Percentiles rank a stretch among this genome's conserved stretches.
phyloP scores from a whole-genome alignment of 768 basidiomycete genomes.

The Boletus barrowsii region DNA sequence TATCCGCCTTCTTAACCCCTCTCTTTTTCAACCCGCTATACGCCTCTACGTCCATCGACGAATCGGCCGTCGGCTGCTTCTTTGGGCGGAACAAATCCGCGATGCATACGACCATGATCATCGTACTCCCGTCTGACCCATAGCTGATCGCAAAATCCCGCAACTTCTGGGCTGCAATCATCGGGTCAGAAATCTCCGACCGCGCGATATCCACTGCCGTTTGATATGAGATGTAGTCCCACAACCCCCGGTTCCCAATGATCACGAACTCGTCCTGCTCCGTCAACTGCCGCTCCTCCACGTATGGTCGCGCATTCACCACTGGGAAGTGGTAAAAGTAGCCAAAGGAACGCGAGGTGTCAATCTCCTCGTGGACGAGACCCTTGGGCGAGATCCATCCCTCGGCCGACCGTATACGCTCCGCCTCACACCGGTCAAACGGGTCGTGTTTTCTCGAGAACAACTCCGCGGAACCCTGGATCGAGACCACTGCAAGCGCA shows the following conservation, averaged over 20 bases:
- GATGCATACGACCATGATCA: constrained; percentile 96
- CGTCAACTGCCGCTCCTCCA: constrained; percentile 63
- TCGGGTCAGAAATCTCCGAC: constrained; percentile 61
- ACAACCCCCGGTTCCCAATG: constrained; percentile 87
- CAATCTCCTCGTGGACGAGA: constrained; percentile 86
- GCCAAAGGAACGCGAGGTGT: constrained; percentile 91
- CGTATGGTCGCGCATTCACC: constrained; percentile 85
- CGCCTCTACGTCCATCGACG: constrained; percentile 38
- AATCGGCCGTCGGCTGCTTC: constrained; percentile 36
- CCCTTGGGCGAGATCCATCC: constrained; percentile 94
- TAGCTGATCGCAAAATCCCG: constrained; percentile 97
- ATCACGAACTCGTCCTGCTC: constrained; percentile 95
- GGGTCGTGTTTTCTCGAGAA: constrained; percentile 87
- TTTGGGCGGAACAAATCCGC: constrained; percentile 69
- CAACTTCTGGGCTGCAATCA: constrained; percentile 94
- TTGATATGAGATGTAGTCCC: constrained; percentile 93
- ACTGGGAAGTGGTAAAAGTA: constrained; percentile 88
- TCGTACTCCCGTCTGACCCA: constrained; percentile 87
- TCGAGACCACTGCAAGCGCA: constrained; percentile 81
- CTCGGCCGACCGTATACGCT: constrained; percentile 85
- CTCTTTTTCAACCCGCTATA: constrained; percentile 31
- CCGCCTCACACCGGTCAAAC: constrained; percentile 79
- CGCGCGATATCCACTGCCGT: constrained; percentile 96
- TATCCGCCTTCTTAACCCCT: constrained; percentile 44
- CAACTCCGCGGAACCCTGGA: constrained; percentile 66